Evolutionary conservation across 495 filamentous ascomycete genomes (phyloP).

Genomic region (Letharia columbiana): DNA sequence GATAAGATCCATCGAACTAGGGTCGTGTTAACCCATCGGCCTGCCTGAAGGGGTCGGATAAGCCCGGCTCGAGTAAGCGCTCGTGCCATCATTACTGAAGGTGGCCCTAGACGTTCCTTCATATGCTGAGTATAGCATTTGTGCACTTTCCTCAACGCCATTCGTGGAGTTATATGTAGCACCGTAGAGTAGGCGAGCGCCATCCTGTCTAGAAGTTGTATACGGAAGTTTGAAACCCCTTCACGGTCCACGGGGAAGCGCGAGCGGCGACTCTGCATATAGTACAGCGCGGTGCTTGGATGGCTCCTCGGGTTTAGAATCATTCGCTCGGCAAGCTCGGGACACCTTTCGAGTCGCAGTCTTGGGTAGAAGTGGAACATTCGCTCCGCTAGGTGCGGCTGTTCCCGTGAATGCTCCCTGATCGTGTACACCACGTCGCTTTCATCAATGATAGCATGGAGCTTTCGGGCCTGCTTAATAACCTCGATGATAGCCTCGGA

Average conservation of each 20-base stretch:
- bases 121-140: slow-evolving; percentile 25
- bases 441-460: slow-evolving; percentile 2
- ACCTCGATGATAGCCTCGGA: slow-evolving; percentile 16
- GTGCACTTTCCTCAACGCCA: slow-evolving; percentile 26
- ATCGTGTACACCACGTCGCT: slow-evolving; percentile 10
- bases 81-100: slow-evolving; percentile 18
- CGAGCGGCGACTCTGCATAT: slow-evolving; percentile 5
- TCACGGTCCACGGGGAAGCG: not conserved
- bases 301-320: slow-evolving; percentile 11
- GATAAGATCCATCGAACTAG: slow-evolving; percentile 25
- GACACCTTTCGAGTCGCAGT: slow-evolving; percentile 19
- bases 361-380: slow-evolving; percentile 16
- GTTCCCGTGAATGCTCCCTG: slow-evolving; percentile 6
- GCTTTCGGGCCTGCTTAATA: slow-evolving; percentile 4
- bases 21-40: slow-evolving; percentile 18
- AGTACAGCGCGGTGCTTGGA: slow-evolving; percentile 11
- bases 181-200: slow-evolving; percentile 27
- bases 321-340: slow-evolving; percentile 21
- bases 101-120: slow-evolving; percentile 20
- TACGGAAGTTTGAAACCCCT: slow-evolving; percentile 1
- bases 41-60: slow-evolving; percentile 23
- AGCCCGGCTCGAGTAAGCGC: slow-evolving; percentile 27
- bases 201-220: slow-evolving; percentile 18
- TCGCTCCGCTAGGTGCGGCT: slow-evolving; percentile 6
- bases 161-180: slow-evolving; percentile 12